Evolutionary conservation across 2,329 filamentous ascomycete species (phyloP), one percentile per base, ranked within the genome.

Genomic region (Thermothelomyces thermophilus): DNA sequence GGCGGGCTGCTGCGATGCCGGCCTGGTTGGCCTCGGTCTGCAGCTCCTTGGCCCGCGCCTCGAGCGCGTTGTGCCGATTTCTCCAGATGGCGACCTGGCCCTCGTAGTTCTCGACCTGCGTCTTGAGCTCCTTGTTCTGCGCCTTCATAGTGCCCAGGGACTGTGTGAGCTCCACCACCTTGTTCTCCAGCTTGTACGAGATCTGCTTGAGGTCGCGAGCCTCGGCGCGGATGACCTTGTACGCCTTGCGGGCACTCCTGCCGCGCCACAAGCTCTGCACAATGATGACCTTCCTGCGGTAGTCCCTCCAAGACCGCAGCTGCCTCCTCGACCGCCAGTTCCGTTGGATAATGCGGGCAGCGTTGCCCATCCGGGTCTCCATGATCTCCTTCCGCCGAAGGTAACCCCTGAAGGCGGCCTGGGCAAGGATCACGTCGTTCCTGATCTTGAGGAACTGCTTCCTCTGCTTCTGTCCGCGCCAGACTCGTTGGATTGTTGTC

Each of bases 131-230:
- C 75, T 95, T 96, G 79, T 98, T 98, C 71, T 95, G 88, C 56
- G 84, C 81, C 74, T 95, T 95, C 78, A 95, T 86, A 9, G 89
- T 84, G 58, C 93, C 90, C 61, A 98, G 72, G 43, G 86, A 88
- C 68, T 98, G 93, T 1, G 93, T 98, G 63, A 98, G 79, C 73
- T 98, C 93, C 56, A 98, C 89, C 56, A 98, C 93, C 82, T 98
- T 98, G 79, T 98, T 97, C 70, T 98, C 93, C 62, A 98, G 75
- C 75, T 95, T 97, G 77, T 98, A 98, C 2, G 93, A 97, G 60
- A 98, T 98, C 70, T 97, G 91, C 77, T 97, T 97, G 67, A 98
- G 80, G 73, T 98, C 94, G 64, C 93, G 87, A 58, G 93, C 93
- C 70, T 98, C 93, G 70, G 96, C 90, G 59, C 93, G 88, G 54